These are phyloP conservation scores for Amaranthus cruentus DNA, from an alignment of 148 eudicot species.

Conservation along the genomic window DNA sequence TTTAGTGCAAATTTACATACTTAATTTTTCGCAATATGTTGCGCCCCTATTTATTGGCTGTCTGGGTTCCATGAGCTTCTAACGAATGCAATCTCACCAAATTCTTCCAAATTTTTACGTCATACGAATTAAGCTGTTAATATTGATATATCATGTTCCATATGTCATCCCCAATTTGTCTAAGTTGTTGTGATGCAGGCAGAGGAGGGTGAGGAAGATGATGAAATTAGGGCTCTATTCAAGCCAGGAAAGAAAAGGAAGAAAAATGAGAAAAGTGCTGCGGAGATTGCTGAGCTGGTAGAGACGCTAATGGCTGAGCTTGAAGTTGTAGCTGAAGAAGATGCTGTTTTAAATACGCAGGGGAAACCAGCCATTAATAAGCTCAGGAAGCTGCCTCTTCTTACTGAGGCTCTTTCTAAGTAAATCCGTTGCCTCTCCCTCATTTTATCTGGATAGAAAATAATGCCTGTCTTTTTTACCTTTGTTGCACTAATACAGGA, in stretches of 20 bases:
- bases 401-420: slow-evolving; percentile 76
- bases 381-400: slow-evolving; percentile 74
- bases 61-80: no score
- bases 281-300: slow-evolving; percentile 58
- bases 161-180: neutral
- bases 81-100: neutral
- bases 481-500: slow-evolving; percentile 33
- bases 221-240: slow-evolving; percentile 61
- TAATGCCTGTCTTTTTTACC: neutral
- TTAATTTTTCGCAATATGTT: no score
- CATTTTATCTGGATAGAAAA: neutral
- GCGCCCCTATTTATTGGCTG: neutral
- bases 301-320: slow-evolving; percentile 78
- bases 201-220: slow-evolving; percentile 90
- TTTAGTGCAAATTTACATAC: neutral
- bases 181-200: slow-evolving; percentile 44
- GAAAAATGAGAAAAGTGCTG: slow-evolving; percentile 70
- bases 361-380: slow-evolving; percentile 77
- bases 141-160: neutral
- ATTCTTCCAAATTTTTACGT: no score
- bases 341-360: slow-evolving; percentile 58
- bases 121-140: no score
- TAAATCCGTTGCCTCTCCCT: slow-evolving; percentile 23
- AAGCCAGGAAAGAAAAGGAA: slow-evolving; percentile 61
- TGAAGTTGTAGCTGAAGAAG: slow-evolving; percentile 82